phyloP scores from a whole-genome alignment of 768 basidiomycete genomes.

The Lenzites betulinus region DNA sequence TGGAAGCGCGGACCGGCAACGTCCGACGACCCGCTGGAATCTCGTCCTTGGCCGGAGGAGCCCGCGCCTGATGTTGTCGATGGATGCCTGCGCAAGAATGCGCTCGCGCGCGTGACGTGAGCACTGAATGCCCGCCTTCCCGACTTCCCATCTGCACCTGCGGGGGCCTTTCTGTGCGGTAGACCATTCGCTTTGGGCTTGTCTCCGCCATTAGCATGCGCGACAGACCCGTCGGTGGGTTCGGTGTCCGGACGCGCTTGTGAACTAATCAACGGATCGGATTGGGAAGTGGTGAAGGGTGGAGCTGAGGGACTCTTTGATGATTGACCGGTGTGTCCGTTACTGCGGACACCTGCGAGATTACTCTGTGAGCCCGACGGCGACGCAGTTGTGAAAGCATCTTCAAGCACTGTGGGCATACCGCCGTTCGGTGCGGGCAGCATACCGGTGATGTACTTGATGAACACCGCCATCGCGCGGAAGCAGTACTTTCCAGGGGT shows the following conservation, averaged over 20 bases:
- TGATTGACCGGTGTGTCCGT: background rate
- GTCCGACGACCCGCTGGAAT: slow-evolving; percentile 19
- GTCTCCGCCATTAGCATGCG: background rate
- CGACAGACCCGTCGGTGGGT: background rate
- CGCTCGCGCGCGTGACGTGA: slow-evolving; percentile 15
- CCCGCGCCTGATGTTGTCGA: background rate
- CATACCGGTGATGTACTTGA: slow-evolving; percentile 63
- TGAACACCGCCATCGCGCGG: slow-evolving; percentile 73
- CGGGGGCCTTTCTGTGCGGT: background rate
- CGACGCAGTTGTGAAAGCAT: background rate
- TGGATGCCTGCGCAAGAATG: slow-evolving; percentile 6
- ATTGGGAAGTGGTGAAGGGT: background rate
- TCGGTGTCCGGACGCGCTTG: background rate
- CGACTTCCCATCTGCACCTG: background rate
- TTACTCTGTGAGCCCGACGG: background rate
- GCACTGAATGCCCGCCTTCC: slow-evolving; percentile 20
- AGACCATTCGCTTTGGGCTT: background rate
- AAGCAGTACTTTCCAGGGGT: slow-evolving; percentile 81
- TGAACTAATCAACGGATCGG: background rate
- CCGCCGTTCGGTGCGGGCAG: slow-evolving; percentile 18
- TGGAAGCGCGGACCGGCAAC: slow-evolving; percentile 27
- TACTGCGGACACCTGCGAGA: background rate
- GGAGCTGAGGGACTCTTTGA: background rate
- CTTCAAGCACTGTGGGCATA: background rate
- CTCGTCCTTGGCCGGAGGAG: background rate